Base-by-base conservation (phyloP, 1,139 yeast species). In the Casaregolazyma lundiana region DNA sequence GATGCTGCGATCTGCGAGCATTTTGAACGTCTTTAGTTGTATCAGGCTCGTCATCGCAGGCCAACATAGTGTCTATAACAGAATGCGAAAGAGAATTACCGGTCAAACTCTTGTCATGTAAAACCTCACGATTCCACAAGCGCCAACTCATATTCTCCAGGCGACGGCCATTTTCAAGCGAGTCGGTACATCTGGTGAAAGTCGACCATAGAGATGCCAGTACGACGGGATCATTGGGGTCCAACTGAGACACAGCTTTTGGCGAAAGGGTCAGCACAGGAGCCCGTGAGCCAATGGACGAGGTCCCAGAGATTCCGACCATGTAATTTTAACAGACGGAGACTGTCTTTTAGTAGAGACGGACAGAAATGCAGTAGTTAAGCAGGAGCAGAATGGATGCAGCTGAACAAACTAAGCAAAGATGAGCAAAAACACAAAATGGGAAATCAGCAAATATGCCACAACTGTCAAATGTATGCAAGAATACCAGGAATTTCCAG, bases 111-210 rank as follows among this genome's bases (percentile, higher is more conserved):
- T 24, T 21, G 4, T 21, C 22, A 6, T 37, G 11, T 17, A 69
- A 57, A 2, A 75, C 47, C 41, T 74, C 76, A 43, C 79, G 65
- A 51, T 76, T 77, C 61, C 79, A 77, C 34, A 78, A 69, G 35
- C 84, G 65, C 83, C 83, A 78, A 43, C 80, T 73, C 47, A 78
- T 68, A 57, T 78, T 78, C 58, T 77, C 83, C 9, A 78, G 62
- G 17, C 84, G 66, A 45, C 73, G 69, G 26, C 83, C 83, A 55
- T 77, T 74, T 48, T 70, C 72, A 38, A 78, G 68, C 49, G 69
- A 69, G 48, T 72, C 70, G 16, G 78, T 72, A 38, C 80, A 76
- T 52, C 75, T 76, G n/a, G 78, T 71, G 44, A 78, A 65, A 6
- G 79, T 78, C 9, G 75, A 66, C 79, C 80, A 76, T 43, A 76